Base-by-base conservation (phyloP, 108 stramenopile species). In the Nitzschia palea region DNA sequence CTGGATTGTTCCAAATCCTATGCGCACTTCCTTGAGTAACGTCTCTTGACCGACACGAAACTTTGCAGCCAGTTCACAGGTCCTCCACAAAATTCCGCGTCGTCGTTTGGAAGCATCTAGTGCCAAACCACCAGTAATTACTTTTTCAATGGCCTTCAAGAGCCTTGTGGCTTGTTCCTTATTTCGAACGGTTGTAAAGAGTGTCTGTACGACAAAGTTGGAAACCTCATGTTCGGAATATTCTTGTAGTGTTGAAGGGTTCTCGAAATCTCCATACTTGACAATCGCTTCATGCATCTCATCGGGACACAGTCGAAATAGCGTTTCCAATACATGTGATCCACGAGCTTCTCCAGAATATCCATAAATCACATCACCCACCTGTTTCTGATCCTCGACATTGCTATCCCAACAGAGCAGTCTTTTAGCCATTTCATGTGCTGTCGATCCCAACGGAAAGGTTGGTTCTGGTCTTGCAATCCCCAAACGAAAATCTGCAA, bases 341-440 rank as follows among this genome's bases (percentile, higher is more conserved):
- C 93, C 93, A 40, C 88, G 78, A 25, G 89, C 75, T 50, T 90
- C 93, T 17, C 93, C 93, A 10, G 89, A 83, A 18, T 90, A 78
- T 17, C 93, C 93, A 57, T 85, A 94, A 30, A 94, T 81, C 32
- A 90, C 77, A 68, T 94, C 86, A 22, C 79, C 76, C 34, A 74
- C 81, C 47, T 78, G 61, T 43, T 74, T 61, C 59, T 86, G 83
- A 43, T 78, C 34, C 31, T 77, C 56, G 14, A 31, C 55, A n/a
- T 20, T 58, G 30, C 40, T 68, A 10, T 76, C 77, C 93, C 87
- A 94, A 62, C 87, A 90, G 8, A 94, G 70, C 45, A 94, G 63
- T 47, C 59, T 73, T 50, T 84, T 70, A 15, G 79, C 86, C 22
- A 90, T 44, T 40, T 63, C 44, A 45, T 86, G 72, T 25, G 89